These are phyloP conservation scores for Aureobasidium sp. DNA, from an alignment of 2,329 filamentous ascomycete genomes.

Conservation along the genomic window DNA sequence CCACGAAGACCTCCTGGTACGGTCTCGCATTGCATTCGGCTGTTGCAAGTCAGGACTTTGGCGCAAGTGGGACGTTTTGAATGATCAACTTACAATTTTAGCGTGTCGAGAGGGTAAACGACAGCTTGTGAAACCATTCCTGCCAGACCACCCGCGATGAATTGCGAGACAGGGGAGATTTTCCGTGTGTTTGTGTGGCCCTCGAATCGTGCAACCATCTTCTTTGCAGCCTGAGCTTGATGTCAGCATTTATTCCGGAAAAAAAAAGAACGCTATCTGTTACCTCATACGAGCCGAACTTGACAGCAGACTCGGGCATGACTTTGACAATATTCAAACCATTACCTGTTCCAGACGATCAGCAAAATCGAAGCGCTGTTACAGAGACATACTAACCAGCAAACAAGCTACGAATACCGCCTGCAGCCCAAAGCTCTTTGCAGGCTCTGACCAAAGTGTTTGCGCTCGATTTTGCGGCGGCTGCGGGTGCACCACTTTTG, in stretches of 20 bases:
- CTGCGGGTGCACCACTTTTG: conserved; percentile 61
- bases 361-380: conserved; percentile 3
- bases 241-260: background rate
- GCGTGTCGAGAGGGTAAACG: conserved; percentile 87
- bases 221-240: conserved; percentile 65
- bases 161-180: conserved; percentile 80
- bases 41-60: conserved; percentile 25
- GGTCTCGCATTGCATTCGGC: conserved; percentile 88
- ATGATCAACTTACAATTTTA: conserved; percentile 54
- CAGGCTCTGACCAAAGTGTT: conserved; percentile 66
- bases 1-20: conserved; percentile 79
- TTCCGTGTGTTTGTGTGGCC: conserved; percentile 74
- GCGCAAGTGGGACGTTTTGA: conserved; percentile 14
- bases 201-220: conserved; percentile 75
- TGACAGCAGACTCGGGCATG: conserved; percentile 97
- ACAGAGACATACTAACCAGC: conserved; percentile 59
- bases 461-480: conserved; percentile 58
- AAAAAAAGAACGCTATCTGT: conserved; percentile 7
- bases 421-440: conserved; percentile 74
- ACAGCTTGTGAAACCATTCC: conserved; percentile 93
- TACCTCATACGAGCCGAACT: conserved; percentile 92
- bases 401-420: conserved; percentile 83
- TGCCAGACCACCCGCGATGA: conserved; percentile 80
- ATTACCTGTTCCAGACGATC: conserved; percentile 57
- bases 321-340: conserved; percentile 95